A percentile compares a stretch with the other conserved stretches of the same genome.
Evolutionary conservation across 2,329 filamentous ascomycete genomes (phyloP).

Genomic region (Pseudopithomyces maydicus): DNA sequence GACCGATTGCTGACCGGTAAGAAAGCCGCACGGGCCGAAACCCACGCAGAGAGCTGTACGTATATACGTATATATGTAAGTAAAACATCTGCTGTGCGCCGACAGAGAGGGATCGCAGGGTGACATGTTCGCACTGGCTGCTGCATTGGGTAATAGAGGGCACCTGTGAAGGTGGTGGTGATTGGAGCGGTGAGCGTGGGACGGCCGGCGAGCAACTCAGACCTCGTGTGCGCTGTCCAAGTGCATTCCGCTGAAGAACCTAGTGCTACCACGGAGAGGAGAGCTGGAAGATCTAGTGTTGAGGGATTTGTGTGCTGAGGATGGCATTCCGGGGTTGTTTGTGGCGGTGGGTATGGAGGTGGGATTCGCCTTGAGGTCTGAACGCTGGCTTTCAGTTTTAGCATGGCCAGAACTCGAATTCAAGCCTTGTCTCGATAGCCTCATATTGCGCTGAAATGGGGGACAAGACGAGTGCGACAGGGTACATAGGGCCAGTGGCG

Average conservation of each 20-base stretch:
- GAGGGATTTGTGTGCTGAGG: not conserved
- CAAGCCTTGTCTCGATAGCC: too few relatives aligned
- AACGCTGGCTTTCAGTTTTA: too few relatives aligned
- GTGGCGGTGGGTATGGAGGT: conserved; percentile 5
- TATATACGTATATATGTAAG: too few relatives aligned
- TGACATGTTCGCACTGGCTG: not conserved
- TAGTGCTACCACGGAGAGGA: conserved; percentile 2
- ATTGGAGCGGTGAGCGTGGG: not conserved
- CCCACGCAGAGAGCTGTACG: not conserved
- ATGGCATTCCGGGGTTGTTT: conserved; percentile 14
- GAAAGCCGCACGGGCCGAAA: not conserved
- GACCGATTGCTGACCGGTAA: not conserved
- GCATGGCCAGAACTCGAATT: too few relatives aligned
- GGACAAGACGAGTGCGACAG: too few relatives aligned
- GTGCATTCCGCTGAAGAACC: conserved; percentile 8
- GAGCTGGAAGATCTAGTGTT: not conserved
- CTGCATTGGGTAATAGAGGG: conserved; percentile 5
- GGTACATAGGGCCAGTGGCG: too few relatives aligned
- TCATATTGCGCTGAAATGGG: too few relatives aligned
- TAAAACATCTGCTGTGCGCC: not conserved
- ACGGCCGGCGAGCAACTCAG: not conserved
- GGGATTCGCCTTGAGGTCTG: too few relatives aligned
- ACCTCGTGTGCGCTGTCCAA: conserved; percentile 2
- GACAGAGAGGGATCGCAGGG: not conserved
- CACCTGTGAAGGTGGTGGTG: not conserved